phyloP scores from a whole-genome alignment of 1,284 basidiomycete species.

The Volvariella surrecta region DNA sequence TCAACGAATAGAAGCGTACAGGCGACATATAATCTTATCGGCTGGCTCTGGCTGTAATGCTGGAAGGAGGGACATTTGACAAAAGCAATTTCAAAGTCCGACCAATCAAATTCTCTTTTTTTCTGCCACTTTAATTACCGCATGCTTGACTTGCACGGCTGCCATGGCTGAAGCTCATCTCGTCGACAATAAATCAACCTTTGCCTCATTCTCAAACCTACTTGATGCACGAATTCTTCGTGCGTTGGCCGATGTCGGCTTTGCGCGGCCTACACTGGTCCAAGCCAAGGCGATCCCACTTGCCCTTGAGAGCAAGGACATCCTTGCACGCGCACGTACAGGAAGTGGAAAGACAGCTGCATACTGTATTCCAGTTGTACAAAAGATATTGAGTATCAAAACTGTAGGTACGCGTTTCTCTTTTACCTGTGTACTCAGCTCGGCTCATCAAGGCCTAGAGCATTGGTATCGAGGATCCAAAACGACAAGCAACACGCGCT shows the following conservation, averaged over 20 bases:
- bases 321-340: conserved; percentile 89
- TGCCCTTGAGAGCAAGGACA: conserved; percentile 85
- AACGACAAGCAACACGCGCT: conserved; percentile 60
- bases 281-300: conserved; percentile 80
- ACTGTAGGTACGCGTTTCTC: conserved; percentile 43
- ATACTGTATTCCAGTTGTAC: conserved; percentile 86
- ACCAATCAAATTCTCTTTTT: neutral
- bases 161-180: conserved; percentile 36
- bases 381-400: conserved; percentile 84
- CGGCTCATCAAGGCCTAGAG: conserved; percentile 17
- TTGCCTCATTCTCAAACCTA: conserved; percentile 62
- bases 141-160: conserved; percentile 1
- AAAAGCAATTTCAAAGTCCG: neutral
- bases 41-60: conserved; percentile 11
- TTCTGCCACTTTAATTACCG: conserved; percentile 6
- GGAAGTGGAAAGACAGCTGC: conserved; percentile 98
- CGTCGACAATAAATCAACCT: conserved; percentile 46
- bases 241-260: conserved; percentile 75
- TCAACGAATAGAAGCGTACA: conserved; percentile 5
- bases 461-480: conserved; percentile 28
- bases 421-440: neutral
- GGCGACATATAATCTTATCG: conserved; percentile 11
- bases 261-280: conserved; percentile 76
- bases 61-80: conserved; percentile 9
- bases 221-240: conserved; percentile 72